Conservation (phyloP, 176 grass and related monocot genomes). For the Hyparrhenia diplandra region DNA sequence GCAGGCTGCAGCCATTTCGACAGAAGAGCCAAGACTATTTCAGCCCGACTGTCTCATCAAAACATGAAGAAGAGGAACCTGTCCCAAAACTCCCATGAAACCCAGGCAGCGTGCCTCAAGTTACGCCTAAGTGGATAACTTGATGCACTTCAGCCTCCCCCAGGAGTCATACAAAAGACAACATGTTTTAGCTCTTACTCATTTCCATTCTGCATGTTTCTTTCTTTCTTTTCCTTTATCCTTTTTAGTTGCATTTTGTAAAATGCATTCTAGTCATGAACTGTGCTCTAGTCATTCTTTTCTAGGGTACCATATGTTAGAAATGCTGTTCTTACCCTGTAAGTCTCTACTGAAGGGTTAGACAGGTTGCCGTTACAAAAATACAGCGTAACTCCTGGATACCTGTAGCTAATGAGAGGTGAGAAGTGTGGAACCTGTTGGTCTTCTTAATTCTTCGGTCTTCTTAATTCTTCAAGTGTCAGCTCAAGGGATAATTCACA, state of each 20-base stretch:
- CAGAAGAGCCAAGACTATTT: constrained; percentile 88
- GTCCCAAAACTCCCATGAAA: constrained; percentile 56
- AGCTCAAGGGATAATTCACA: constrained; percentile 1
- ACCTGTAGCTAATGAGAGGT: background rate
- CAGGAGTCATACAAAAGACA: constrained; percentile 25
- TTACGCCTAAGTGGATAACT: constrained; percentile 49
- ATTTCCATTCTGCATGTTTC: background rate
- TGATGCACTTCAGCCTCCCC: constrained; percentile 6
- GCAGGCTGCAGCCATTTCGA: constrained; percentile 60
- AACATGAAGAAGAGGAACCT: constrained; percentile 92
- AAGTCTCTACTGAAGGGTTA: background rate
- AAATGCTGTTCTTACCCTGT: background rate
- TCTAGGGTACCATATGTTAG: constrained; percentile 20
- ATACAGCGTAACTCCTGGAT: background rate
- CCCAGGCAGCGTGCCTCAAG: constrained; percentile 48
- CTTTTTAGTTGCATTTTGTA: constrained; percentile 16
- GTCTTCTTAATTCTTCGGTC: too few species aligned
- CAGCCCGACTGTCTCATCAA: constrained; percentile 77
- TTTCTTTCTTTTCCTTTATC: background rate
- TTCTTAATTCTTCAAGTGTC: background rate
- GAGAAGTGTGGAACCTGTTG: background rate
- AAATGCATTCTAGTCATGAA: constrained; percentile 42
- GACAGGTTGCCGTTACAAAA: background rate
- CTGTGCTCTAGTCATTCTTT: constrained; percentile 31
- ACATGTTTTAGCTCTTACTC: constrained; percentile 6